Evolutionary conservation across 192 early-diverging fungal species (phyloP), one percentile per base, ranked within the genome.

Genomic region (Coemansia sp.): DNA sequence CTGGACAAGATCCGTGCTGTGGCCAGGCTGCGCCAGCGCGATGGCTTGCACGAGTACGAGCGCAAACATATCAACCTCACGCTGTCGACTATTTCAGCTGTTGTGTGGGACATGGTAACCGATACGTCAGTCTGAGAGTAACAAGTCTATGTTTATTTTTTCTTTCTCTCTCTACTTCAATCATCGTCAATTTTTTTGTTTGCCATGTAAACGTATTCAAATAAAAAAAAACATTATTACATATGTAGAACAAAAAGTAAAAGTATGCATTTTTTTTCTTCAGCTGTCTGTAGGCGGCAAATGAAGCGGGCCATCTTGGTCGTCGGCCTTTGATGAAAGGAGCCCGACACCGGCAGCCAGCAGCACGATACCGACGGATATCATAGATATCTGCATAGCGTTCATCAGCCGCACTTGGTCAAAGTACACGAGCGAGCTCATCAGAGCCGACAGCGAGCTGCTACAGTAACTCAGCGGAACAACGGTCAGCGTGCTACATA

Each of bases 391-490:
- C 69, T 91, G 89, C 64, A 80, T 79, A 68, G 87, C 77, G 32
- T 66, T 70, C 37, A 93, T 75, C 28, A 87, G 79, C 2, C 76
- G 76, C 77, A 91, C 76, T 78, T 93, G 91, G 70, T 91, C 78
- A 72, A 89, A 93, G 63, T 93, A 93, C 7, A 93, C 90, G n/a
- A 93, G 76, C 26, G 90, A 91, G 71, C 90, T 93, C 61, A 92
- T 84, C 44, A 93, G 83, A 16, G 89, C 88, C 4, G 90, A 88
- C 39, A 91, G 78, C 69, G 90, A 91, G 74, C 88, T 90, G 66
- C 90, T 86, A 62, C 90, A 93, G 65, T 89, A 93, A 9, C 88
- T 88, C 44, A 93, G 82, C 19, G 91, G 91, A 14, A 91, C 86
- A 46, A 91, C 82, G 28, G 91, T 84, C 17, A 93, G 84, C 57